Evolutionary conservation across 2,329 filamentous ascomycete genomes (phyloP).

Genomic region (Aureobasidium melanogenum): DNA sequence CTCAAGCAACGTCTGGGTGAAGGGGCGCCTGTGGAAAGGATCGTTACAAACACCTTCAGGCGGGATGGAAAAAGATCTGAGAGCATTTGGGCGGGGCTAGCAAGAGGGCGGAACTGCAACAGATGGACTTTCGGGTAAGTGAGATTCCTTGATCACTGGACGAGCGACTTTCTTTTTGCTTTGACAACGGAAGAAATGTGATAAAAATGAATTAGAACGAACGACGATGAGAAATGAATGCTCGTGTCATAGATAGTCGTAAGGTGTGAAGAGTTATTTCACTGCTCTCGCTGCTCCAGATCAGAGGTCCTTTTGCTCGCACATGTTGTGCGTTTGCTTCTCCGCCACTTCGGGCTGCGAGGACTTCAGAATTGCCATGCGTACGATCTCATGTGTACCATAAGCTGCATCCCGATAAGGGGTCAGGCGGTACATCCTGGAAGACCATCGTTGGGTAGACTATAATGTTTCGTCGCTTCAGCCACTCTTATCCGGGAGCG

Average conservation of each 20-base stretch:
- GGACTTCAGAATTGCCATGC: too few species aligned
- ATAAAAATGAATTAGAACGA: neutral
- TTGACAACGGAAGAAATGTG: neutral
- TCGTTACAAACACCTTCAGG: neutral
- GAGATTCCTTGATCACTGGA: neutral
- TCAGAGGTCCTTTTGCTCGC: too few species aligned
- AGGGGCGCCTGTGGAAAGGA: neutral
- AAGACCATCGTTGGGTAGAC: too few species aligned
- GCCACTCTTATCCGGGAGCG: too few species aligned
- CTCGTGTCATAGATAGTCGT: neutral
- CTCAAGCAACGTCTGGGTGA: constrained; percentile 4
- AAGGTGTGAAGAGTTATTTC: neutral
- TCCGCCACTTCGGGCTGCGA: too few species aligned
- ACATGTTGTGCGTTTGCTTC: too few species aligned
- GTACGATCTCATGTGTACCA: too few species aligned
- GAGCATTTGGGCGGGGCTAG: neutral
- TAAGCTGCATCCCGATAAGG: too few species aligned
- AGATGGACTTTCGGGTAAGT: neutral
- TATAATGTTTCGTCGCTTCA: too few species aligned
- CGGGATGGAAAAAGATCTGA: neutral
- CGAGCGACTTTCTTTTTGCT: neutral
- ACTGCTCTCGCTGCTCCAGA: neutral
- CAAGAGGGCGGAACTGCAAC: neutral
- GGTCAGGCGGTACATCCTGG: too few species aligned
- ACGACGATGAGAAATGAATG: too few species aligned